Base-by-base conservation (phyloP, 495 filamentous ascomycete species). In the Aspergillus olivimuriae region DNA sequence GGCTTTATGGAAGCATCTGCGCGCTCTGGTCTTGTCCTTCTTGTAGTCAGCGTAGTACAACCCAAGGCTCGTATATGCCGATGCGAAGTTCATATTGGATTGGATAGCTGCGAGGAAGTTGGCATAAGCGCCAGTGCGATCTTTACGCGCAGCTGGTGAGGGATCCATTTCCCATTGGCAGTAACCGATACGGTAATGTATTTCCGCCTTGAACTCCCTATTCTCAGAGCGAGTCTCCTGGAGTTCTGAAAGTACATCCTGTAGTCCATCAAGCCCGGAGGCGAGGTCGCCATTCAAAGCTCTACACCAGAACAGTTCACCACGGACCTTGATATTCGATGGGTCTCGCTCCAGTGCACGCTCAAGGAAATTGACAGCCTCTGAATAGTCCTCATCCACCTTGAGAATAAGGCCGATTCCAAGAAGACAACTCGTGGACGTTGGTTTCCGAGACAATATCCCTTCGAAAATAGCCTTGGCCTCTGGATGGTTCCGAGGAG, bases 1-100 rank as follows among this genome's bases (percentile, higher is more conserved):
- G 0, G 92, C 92, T 58, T 95, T 96, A 53, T 96, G 87, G 55
- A 97, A 99, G 60, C 92, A 97, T 52, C 82, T 82, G 10, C 86
- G 77, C 16, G 89, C 88, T 52, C 92, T 73, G 48, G 78, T 81
- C 60, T 81, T 87, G 65, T 97, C 91, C 47, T 80, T 86, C 44
- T 78, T 82, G 51, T 96, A 95, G 49, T 96, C 94, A 9, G 82
- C 82, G 56, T 94, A 99, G 65, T 82, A 99, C n/a, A 91, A 68
- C n/a, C 92, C 92, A 8, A 99, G 78, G 42, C 80, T 90, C 0
- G 89, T 94, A 65, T 96, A 99, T 0, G 92, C 82, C 3, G 92
- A 89, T 2, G 92, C 91, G 62, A 78, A 92, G 54, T 87, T 96
- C 58, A 92, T 75, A 54, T 95, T 91, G 23, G 78, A 81, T 52